A percentile compares a stretch with the other conserved stretches of the same genome.
Conservation (phyloP, 2,329 filamentous ascomycete species). For the Elsinoe fawcettii region DNA sequence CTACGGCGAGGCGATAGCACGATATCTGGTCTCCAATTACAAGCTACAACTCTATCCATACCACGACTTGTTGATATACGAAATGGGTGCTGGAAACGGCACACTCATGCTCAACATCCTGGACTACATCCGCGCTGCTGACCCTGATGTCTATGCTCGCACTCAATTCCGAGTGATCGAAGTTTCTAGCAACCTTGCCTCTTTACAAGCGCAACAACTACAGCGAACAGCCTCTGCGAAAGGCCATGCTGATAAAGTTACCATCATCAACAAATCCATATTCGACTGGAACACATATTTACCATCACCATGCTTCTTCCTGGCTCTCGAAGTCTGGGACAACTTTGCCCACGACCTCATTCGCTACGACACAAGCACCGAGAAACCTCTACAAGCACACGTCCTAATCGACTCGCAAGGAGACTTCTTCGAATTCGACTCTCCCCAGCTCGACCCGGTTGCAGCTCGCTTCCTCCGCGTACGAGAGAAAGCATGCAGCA, state of each 20-base stretch:
- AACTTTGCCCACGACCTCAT: slow-evolving; percentile 95
- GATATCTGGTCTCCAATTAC: slow-evolving; percentile 93
- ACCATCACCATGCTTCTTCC: slow-evolving; percentile 92
- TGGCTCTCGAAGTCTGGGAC: slow-evolving; percentile 96
- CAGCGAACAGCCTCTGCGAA: slow-evolving; percentile 57
- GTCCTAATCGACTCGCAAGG: slow-evolving; percentile 78
- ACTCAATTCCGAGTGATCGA: slow-evolving; percentile 95
- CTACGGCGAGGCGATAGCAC: slow-evolving; percentile 95
- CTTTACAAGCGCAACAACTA: slow-evolving; percentile 66
- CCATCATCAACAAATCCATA: slow-evolving; percentile 90
- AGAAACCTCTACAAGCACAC: slow-evolving; percentile 75
- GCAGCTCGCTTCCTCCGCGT: slow-evolving; percentile 75
- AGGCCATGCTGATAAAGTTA: slow-evolving; percentile 76
- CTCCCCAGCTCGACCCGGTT: slow-evolving; percentile 68
- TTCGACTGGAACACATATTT: slow-evolving; percentile 89
- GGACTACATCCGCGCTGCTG: slow-evolving; percentile 83
- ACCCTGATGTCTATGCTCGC: slow-evolving; percentile 86
- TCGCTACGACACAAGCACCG: slow-evolving; percentile 77
- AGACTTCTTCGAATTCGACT: slow-evolving; percentile 94
- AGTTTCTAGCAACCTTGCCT: slow-evolving; percentile 75
- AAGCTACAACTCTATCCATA: slow-evolving; percentile 89
- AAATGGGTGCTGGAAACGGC: slow-evolving; percentile 95
- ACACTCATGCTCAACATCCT: slow-evolving; percentile 98
- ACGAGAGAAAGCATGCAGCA: slow-evolving; percentile 66
- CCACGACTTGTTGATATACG: slow-evolving; percentile 94